Evolutionary conservation across 768 basidiomycete species (phyloP), one percentile per base, ranked within the genome.

Genomic region (Amanita pseudoporphyria): DNA sequence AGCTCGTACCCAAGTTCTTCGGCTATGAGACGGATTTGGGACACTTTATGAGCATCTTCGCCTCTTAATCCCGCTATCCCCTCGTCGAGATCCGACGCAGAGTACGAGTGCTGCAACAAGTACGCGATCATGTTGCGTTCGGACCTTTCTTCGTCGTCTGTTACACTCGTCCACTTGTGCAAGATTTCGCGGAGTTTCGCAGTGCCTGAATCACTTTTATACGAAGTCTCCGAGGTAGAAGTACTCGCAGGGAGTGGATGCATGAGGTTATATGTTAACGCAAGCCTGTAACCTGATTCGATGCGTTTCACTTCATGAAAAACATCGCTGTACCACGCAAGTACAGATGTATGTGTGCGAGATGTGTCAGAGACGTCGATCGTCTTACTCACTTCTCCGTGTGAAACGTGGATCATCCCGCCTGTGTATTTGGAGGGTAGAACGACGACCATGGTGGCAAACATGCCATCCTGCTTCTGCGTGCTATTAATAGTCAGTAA

Each of bases 301-400:
- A 78, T 62, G 7, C 70, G 69, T 52, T 73, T 72, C 52, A 78
- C 68, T 62, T 73, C 72, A 57, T 76, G 74, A 38, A 60, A 61
- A 44, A 77, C 76, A 49, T 76, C 76, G 19, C 72, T 76, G 55
- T 78, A 76, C 74, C 77, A 79, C 1, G 76, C 65, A 5, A 76
- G 59, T 9, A 72, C 57, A 1, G 68, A 58, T 0, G 71, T 73
- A 3, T 57, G 55, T 6, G 3, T 3, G 7, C 26, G 26, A 28
- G n/a, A 28, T 28, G 26, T 28, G n/a, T n/a, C n/a, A n/a, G n/a
- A n/a, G n/a, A n/a, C n/a, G n/a, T n/a, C n/a, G n/a, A n/a, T n/a
- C n/a, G n/a, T n/a, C n/a, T n/a, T n/a, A n/a, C n/a, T n/a, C n/a
- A n/a, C n/a, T n/a, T n/a, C n/a, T n/a, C n/a, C n/a, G n/a, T n/a